Base-by-base conservation (phyloP, 2,329 filamentous ascomycete species). In the Macrophomina phaseolina region DNA sequence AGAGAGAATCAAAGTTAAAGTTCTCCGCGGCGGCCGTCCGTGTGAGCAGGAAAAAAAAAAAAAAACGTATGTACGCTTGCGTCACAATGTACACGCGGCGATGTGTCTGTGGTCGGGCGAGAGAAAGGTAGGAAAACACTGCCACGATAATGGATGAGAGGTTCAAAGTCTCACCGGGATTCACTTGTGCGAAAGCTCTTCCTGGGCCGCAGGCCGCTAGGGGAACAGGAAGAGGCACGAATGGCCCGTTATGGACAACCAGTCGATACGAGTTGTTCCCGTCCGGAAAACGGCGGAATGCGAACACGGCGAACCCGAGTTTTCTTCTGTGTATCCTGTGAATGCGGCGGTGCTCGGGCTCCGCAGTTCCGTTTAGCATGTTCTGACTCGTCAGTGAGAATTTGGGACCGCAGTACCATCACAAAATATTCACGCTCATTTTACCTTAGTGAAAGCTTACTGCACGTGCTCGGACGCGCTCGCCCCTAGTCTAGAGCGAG, bases 191-290 rank as follows among this genome's bases (percentile, higher is more conserved):
- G 53, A 14, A 32, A 42, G 23, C 23, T 23, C 23, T 23, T 3
- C 23, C 36, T 38, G 6, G 36, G 36, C 6, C 11, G 11, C 36
- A 38, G 36, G 2, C 32, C 5, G 40, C 14, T 16, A 46, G n/a
- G 12, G n/a, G 56, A 14, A 23, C 23, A 23, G 7, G 36, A 36
- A 14, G 42, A 48, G 18, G 48, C 14, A 48, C 56, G 56, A 61
- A 34, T 42, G 56, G 56, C 56, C 56, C 40, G 56, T 28, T 5
- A 40, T 23, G 56, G 42, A 36, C 6, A 12, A 18, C 38, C 14
- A 40, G 28, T 23, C 38, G 45, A 45, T 60, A 14, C 28, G 40
- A 61, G 56, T 42, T 28, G 56, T 16, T 48, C 32, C 52, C 52
- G 52, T 18, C 45, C 45, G 56, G 30, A 48, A 34, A 12, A 34